Evolutionary conservation across 768 basidiomycete species (phyloP), one percentile per base, ranked within the genome.

Genomic region (Ephemerocybe angulata): DNA sequence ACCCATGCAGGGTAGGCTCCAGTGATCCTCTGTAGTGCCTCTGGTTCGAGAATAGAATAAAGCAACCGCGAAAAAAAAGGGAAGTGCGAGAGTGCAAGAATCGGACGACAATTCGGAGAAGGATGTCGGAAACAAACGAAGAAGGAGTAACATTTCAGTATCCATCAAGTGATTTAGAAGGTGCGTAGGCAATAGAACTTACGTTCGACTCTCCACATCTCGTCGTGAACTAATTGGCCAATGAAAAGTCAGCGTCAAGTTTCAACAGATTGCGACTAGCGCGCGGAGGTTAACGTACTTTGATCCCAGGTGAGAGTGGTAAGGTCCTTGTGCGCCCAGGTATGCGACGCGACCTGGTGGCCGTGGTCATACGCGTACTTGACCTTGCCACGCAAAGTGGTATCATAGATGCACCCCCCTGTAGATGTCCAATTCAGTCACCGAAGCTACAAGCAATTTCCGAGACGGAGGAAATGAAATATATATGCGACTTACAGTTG

Each of bases 321-420:
- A 3, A 78, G 63, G 38, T 74, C 60, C 13, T 63, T 62, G 56
- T 79, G 76, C 7, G 60, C 62, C 77, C 77, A 79, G 3, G 77
- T 78, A 54, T 79, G 77, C 30, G 76, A 77, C 4, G 67, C 76
- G 49, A 79, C 52, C 59, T 74, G 73, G 57, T 79, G 77, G 11
- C 75, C 76, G 19, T 68, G 62, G 46, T 63, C 58, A 44, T 71
- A 73, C 7, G 69, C 74, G 55, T 71, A 70, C 47, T 70, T 71
- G 59, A 77, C 65, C 19, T 65, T 62, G 30, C 58, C 48, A 10
- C 60, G 59, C 21, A 57, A 50, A 29, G 60, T 65, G 7, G 53
- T 17, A 58, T 62, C 55, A 61, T 77, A 77, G 50, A 77, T 77
- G 59, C 75, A 77, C 15, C 57, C 64, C n/a, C 53, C 72, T 74